Evolutionary conservation across 148 eudicot species (phyloP), one percentile per base, ranked within the genome.

Genomic region (Linanthus parryae): DNA sequence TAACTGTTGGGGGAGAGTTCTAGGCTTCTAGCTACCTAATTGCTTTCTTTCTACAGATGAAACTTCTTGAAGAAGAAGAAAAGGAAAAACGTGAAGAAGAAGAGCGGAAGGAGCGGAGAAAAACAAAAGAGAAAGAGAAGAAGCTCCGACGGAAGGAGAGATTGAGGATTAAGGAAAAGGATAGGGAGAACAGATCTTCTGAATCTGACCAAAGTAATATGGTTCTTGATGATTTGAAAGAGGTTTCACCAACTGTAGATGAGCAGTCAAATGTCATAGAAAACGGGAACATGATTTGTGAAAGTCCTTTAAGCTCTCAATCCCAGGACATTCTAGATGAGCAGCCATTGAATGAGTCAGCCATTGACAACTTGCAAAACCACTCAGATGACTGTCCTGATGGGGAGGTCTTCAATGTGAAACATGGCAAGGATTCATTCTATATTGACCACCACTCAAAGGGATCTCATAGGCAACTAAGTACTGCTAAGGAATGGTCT

Each of bases 1-100:
- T n/a, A n/a, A n/a, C n/a, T n/a, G n/a, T n/a, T n/a, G n/a, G 44
- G 7, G 50, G 46, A 51, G n/a, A 20, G 24, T 7, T 62, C 42
- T 58, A n/a, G 55, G 51, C 40, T 34, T 13, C 24, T 31, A 30
- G n/a, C n/a, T 48, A 44, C 54, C 51, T 35, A 27, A 40, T 48
- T 28, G 57, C 31, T 56, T 38, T 54, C 24, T 49, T 45, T 59
- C 57, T 52, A 39, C 71, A 92, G 98, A 73, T 54, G 61, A 92
- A 92, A 70, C 96, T 92, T 64, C 96, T 92, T 24, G 98, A 92
- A 72, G 98, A 92, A 75, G 98, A 92, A 65, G 98, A 92, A 65
- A 92, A 77, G 59, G 98, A 92, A 72, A 92, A 87, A 63, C 87
- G 88, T 28, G 90, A 87, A 70, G 98, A 87, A 70, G 96, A 87